Evolutionary conservation across 306 rosid genomes (phyloP).

Genomic region (Calophaca sinica): DNA sequence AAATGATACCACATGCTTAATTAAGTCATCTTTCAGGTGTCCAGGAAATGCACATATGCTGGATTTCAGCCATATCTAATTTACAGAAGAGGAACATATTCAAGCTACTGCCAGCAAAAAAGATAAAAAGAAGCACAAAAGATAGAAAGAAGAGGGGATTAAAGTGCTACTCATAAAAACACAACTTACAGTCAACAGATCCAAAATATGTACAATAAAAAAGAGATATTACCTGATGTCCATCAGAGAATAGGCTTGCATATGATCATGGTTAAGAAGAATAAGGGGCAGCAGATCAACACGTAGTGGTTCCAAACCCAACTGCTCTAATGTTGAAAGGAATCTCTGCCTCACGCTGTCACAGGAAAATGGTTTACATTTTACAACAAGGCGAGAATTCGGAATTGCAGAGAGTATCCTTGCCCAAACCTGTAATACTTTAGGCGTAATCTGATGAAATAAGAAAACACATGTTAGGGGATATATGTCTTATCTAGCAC

Average conservation of each 20-base stretch:
- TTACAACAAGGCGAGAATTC: slow-evolving; percentile 97
- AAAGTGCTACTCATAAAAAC: neutral
- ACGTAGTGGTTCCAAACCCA: slow-evolving; percentile 87
- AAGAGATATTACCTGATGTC: slow-evolving; percentile 78
- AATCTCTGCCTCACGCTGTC: slow-evolving; percentile 90
- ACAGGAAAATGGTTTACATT: slow-evolving; percentile 94
- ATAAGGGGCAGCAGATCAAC: slow-evolving; percentile 94
- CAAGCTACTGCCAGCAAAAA: too few species aligned
- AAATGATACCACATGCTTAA: neutral
- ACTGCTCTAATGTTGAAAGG: slow-evolving; percentile 79
- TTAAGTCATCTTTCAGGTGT: too few species aligned
- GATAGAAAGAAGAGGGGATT: too few species aligned
- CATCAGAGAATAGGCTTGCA: slow-evolving; percentile 98
- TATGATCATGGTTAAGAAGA: slow-evolving; percentile 89
- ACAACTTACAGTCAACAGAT: neutral
- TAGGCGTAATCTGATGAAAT: slow-evolving; percentile 77
- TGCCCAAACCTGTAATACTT: slow-evolving; percentile 92
- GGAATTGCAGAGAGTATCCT: slow-evolving; percentile 85
- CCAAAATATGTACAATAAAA: neutral
- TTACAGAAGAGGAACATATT: too few species aligned
- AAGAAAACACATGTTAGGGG: slow-evolving; percentile 13
- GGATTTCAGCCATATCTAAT: too few species aligned
- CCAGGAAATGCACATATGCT: neutral
- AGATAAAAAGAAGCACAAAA: too few species aligned
- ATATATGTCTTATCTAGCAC: neutral